phyloP scores from a whole-genome alignment of 1,139 yeast genomes.

The Wickerhamomyces sp. region DNA sequence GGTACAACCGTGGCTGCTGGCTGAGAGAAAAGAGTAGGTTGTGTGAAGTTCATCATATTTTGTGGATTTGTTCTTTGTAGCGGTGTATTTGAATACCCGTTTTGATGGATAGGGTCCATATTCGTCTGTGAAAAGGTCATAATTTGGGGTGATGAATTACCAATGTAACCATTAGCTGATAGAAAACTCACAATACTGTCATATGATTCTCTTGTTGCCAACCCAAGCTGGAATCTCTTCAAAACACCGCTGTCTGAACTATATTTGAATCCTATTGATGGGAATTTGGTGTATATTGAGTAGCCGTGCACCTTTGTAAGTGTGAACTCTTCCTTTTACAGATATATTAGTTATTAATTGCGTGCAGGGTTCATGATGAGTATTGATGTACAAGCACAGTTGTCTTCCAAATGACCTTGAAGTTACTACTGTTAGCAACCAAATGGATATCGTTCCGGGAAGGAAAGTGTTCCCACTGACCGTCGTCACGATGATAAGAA shows the following conservation, averaged over 20 bases:
- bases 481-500: slow-evolving; percentile 12
- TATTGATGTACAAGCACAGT: slow-evolving; percentile 12
- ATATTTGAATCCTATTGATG: slow-evolving; percentile 20
- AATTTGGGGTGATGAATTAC: not conserved
- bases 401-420: slow-evolving; percentile 17
- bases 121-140: not conserved
- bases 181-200: slow-evolving; percentile 6
- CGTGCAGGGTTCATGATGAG: slow-evolving; percentile 1
- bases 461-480: slow-evolving; percentile 22
- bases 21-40: not conserved
- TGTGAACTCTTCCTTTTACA: slow-evolving; percentile 8
- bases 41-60: not conserved
- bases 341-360: not conserved
- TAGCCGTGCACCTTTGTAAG: not conserved
- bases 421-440: not conserved
- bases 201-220: slow-evolving; percentile 9
- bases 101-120: not conserved
- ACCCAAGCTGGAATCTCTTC: slow-evolving; percentile 17
- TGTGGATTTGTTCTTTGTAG: not conserved
- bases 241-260: not conserved
- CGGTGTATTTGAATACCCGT: too few species aligned
- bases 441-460: slow-evolving; percentile 16
- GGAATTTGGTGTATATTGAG: slow-evolving; percentile 14
- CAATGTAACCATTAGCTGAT: not conserved
- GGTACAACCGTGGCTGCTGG: not conserved